Conservation (phyloP, 495 filamentous ascomycete species). For the Talaromyces liani region DNA sequence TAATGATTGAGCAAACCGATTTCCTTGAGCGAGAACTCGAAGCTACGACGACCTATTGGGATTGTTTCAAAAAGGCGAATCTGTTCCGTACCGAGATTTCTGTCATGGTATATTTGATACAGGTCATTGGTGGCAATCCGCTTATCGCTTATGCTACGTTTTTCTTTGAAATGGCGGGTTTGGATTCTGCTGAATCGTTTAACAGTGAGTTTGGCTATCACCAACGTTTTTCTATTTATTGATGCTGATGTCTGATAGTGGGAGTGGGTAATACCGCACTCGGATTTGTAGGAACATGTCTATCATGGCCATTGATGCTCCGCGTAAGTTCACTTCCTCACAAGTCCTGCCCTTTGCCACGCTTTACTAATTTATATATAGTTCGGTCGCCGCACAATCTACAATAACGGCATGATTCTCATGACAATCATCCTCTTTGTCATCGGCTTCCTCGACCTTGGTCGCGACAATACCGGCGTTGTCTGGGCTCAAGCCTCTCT, state of each 20-base stretch:
- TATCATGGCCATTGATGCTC: conserved; percentile 45
- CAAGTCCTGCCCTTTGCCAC: not conserved
- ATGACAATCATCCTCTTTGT: conserved; percentile 37
- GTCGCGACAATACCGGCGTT: conserved; percentile 14
- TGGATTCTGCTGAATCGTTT: conserved; percentile 20
- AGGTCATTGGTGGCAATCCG: conserved; percentile 23
- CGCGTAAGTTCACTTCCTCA: not conserved
- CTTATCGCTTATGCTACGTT: conserved; percentile 29
- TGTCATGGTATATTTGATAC: conserved; percentile 18
- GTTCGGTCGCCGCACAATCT: conserved; percentile 44
- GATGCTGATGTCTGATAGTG: conserved; percentile 16
- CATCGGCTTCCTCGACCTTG: conserved; percentile 28
- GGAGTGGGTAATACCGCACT: conserved; percentile 33
- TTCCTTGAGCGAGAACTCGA: conserved; percentile 24
- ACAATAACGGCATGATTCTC: conserved; percentile 38
- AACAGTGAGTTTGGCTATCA: conserved; percentile 3
- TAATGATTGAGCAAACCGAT: conserved; percentile 29
- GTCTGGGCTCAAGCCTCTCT: conserved; percentile 25
- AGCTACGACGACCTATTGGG: conserved; percentile 25
- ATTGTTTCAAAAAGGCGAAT: conserved; percentile 33
- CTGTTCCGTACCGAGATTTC: conserved; percentile 35
- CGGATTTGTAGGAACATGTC: conserved; percentile 42
- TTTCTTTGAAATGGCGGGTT: conserved; percentile 36
- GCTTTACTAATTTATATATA: not conserved
- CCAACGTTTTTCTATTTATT: not conserved